Percentiles rank a stretch among this genome's conserved stretches.
Evolutionary conservation across 192 early-diverging fungal species (phyloP).

Genomic region (Glomus cerebriforme): DNA sequence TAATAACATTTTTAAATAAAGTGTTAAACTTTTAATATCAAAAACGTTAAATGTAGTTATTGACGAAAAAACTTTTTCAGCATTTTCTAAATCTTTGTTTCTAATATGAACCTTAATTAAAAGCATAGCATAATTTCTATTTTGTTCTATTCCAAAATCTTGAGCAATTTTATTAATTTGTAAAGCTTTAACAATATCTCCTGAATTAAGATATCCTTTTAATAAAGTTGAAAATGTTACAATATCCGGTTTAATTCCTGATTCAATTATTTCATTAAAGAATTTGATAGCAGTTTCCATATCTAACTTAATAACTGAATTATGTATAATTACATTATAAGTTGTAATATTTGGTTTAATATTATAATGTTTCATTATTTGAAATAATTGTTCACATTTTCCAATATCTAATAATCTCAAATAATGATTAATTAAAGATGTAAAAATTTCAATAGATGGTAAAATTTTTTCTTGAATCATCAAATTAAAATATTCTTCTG

Average conservation of each 20-base stretch:
- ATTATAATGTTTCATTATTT: constrained; percentile 35
- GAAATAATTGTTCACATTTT: constrained; percentile 38
- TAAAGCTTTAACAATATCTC: not conserved
- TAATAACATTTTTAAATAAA: not conserved
- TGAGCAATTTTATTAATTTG: not conserved
- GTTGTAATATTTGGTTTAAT: constrained; percentile 42
- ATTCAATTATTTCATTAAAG: constrained; percentile 34
- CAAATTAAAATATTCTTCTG: constrained; percentile 33
- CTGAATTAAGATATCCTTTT: constrained; percentile 29
- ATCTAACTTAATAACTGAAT: constrained; percentile 37
- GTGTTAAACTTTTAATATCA: not conserved
- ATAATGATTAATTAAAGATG: constrained; percentile 42
- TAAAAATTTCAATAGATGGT: constrained; percentile 38
- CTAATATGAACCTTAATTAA: not conserved
- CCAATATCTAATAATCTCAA: constrained; percentile 35
- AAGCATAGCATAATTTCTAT: not conserved
- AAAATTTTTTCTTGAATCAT: constrained; percentile 32
- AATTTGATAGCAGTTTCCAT: constrained; percentile 41
- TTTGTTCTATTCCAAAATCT: not conserved
- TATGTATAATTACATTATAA: constrained; percentile 47
- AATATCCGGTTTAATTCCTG: constrained; percentile 41
- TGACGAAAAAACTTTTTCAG: not conserved
- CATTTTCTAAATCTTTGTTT: not conserved
- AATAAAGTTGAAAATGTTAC: constrained; percentile 46
- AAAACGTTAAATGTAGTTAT: not conserved